phyloP scores from a whole-genome alignment of 2,329 filamentous ascomycete species.

The Zymoseptoria pseudotritici region DNA sequence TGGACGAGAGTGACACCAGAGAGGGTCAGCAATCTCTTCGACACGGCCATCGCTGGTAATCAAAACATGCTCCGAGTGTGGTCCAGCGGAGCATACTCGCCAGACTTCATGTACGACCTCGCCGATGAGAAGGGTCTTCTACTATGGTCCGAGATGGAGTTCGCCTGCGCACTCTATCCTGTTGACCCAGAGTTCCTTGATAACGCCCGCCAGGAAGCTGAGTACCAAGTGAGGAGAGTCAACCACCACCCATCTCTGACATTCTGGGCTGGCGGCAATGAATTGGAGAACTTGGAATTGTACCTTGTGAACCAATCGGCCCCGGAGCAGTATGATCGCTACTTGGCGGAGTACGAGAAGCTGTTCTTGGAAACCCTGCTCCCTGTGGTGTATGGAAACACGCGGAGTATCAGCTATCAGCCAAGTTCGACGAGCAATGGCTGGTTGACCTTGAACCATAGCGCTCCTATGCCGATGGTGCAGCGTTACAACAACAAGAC shows the following conservation, averaged over 20 bases:
- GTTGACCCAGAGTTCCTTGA: conserved; percentile 47
- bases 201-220: conserved; percentile 49
- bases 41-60: conserved; percentile 50
- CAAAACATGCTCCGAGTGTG: conserved; percentile 60
- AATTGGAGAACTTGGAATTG: conserved; percentile 52
- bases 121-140: conserved; percentile 55
- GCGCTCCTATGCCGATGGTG: conserved; percentile 41
- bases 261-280: conserved; percentile 44
- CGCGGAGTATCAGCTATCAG: conserved; percentile 53
- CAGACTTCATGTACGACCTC: conserved; percentile 56
- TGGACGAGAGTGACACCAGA: conserved; percentile 52
- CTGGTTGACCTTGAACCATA: conserved; percentile 49
- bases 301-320: conserved; percentile 31
- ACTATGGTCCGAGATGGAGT: conserved; percentile 58
- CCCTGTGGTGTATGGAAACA: conserved; percentile 51
- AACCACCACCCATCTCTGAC: conserved; percentile 49
- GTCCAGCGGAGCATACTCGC: conserved; percentile 53
- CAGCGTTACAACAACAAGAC: conserved; percentile 51
- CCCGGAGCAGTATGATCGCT: conserved; percentile 38
- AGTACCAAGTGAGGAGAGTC: conserved; percentile 53
- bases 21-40: conserved; percentile 47
- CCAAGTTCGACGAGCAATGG: conserved; percentile 55
- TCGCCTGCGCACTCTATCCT: conserved; percentile 54
- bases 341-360: conserved; percentile 49
- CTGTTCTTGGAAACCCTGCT: conserved; percentile 51